Evolutionary conservation across 177 flowering plant genomes (phyloP).

Genomic region (Telopea speciosissima): DNA sequence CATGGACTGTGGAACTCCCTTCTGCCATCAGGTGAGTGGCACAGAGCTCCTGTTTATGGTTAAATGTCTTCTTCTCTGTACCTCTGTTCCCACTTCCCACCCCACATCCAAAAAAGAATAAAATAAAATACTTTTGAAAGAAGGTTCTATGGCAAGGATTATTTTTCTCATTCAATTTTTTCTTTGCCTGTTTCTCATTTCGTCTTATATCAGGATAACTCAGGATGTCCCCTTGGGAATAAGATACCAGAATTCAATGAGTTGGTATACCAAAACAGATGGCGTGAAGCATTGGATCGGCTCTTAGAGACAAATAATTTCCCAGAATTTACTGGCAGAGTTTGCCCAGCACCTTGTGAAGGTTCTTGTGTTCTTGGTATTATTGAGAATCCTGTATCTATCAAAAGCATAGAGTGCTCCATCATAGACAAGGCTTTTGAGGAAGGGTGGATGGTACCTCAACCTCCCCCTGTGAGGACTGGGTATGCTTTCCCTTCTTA

Average conservation of each 20-base stretch:
- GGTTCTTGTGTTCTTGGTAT: slow-evolving; percentile 99
- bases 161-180: too few relatives aligned
- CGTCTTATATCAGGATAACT: slow-evolving; percentile 57
- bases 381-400: slow-evolving; percentile 96
- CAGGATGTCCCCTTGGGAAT: slow-evolving; percentile 99
- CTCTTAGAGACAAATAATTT: slow-evolving; percentile 96
- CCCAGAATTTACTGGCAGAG: slow-evolving; percentile 99
- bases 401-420: slow-evolving; percentile 90
- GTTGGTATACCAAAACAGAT: slow-evolving; percentile 90
- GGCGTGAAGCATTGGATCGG: slow-evolving; percentile 95
- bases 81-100: too few relatives aligned
- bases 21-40: slow-evolving; percentile 88
- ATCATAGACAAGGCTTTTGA: slow-evolving; percentile 98
- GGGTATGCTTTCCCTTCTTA: slow-evolving; percentile 45
- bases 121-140: too few relatives aligned
- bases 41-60: background rate
- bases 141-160: too few relatives aligned
- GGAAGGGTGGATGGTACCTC: slow-evolving; percentile 99
- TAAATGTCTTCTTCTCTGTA: background rate
- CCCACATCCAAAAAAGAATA: too few relatives aligned
- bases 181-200: background rate
- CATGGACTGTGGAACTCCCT: slow-evolving; percentile 99
- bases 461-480: slow-evolving; percentile 79
- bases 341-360: slow-evolving; percentile 99
- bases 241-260: slow-evolving; percentile 99